Percentiles rank a stretch among this genome's conserved stretches.
Evolutionary conservation across 306 rosid genomes (phyloP).

Genomic region (Vigna nakashimae): DNA sequence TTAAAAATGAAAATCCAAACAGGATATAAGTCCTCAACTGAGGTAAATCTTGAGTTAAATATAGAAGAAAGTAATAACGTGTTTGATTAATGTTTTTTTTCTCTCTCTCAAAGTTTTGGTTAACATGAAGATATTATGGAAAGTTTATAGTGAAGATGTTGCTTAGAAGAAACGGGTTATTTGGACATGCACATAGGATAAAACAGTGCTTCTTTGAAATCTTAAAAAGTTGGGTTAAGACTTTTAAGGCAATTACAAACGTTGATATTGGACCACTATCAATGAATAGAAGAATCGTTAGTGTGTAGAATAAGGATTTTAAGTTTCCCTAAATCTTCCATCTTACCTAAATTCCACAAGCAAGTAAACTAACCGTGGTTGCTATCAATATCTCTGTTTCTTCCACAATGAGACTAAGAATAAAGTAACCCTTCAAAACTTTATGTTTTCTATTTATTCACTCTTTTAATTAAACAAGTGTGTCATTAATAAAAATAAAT

Average conservation of each 20-base stretch:
- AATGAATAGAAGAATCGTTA: slow-evolving; percentile 1
- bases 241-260: slow-evolving; percentile 10
- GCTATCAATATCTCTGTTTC: slow-evolving; percentile 22
- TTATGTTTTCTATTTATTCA: slow-evolving; percentile 10
- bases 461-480: too few species aligned
- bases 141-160: background rate
- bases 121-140: background rate
- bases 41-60: too few species aligned
- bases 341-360: slow-evolving; percentile 3
- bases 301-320: slow-evolving; percentile 15
- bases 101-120: background rate
- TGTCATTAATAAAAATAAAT: too few species aligned
- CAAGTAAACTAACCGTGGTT: slow-evolving; percentile 39
- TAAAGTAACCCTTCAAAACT: background rate
- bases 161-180: slow-evolving; percentile 24
- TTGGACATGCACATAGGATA: background rate
- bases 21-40: too few species aligned
- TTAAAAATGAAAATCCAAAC: too few species aligned
- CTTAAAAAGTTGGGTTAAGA: slow-evolving; percentile 20
- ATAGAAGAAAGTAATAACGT: too few species aligned
- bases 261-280: background rate
- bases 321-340: slow-evolving; percentile 27
- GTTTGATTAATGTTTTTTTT: background rate
- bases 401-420: slow-evolving; percentile 6
- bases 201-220: background rate